These are phyloP conservation scores for Penicillium sp. DNA, from an alignment of 2,329 filamentous ascomycete genomes.

Conservation along the genomic window DNA sequence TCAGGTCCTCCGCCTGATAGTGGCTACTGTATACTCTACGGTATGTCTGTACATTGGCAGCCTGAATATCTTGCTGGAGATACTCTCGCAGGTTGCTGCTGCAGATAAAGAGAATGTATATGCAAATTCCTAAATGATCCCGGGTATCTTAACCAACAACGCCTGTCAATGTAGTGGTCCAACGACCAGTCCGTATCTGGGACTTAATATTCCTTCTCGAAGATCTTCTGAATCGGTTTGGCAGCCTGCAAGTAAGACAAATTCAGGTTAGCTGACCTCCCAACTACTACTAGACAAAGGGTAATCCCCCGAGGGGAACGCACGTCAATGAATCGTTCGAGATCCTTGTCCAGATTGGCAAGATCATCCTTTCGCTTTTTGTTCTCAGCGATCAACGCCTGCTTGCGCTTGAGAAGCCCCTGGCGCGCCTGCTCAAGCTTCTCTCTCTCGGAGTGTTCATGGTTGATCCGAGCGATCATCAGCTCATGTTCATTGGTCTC, in stretches of 20 bases:
- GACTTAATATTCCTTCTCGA: conserved; percentile 69
- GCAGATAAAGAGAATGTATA: not conserved
- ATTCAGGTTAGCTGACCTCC: conserved; percentile 13
- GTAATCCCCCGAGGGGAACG: conserved; percentile 36
- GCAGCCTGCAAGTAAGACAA: conserved; percentile 63
- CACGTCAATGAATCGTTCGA: conserved; percentile 93
- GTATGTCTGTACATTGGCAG: too few species aligned
- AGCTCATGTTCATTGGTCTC: conserved; percentile 75
- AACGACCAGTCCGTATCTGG: conserved; percentile 8
- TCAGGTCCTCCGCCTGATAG: too few species aligned
- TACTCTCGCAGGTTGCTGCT: too few species aligned
- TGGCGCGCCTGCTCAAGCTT: conserved; percentile 82
- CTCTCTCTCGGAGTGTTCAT: conserved; percentile 84
- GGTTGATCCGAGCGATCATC: conserved; percentile 87
- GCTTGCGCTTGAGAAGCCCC: conserved; percentile 73
- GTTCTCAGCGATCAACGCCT: conserved; percentile 73
- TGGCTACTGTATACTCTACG: too few species aligned
- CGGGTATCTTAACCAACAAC: conserved; percentile 34
- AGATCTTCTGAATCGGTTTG: conserved; percentile 83
- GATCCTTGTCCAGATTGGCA: conserved; percentile 84
- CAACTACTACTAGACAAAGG: too few species aligned
- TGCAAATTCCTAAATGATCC: conserved; percentile 16
- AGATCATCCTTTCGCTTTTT: conserved; percentile 93
- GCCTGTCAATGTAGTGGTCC: conserved; percentile 25
- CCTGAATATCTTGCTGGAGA: too few species aligned